These are phyloP conservation scores for Anacardium occidentale DNA, from an alignment of 345 rosid species.

Conservation along the genomic window DNA sequence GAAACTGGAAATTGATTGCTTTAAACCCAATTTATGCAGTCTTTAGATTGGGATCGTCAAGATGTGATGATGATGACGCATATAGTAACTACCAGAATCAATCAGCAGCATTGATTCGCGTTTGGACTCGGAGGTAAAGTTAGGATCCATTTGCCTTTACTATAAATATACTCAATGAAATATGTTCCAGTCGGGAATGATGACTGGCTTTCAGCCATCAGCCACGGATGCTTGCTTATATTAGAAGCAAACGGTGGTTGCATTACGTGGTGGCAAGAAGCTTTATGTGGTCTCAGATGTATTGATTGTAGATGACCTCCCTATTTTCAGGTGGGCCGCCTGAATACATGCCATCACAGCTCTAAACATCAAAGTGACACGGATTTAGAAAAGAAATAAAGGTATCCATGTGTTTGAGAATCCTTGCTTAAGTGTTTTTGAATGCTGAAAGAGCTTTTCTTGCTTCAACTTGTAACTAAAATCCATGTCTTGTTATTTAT, in stretches of 20 bases:
- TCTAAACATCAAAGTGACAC: background rate
- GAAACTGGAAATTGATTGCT: too few relatives aligned
- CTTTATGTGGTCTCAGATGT: background rate
- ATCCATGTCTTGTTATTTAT: too few relatives aligned
- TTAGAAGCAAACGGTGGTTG: conserved; percentile 15
- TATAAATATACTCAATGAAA: conserved; percentile 1
- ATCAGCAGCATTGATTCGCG: conserved; percentile 3
- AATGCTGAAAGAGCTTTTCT: too few relatives aligned
- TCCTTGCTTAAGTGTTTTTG: background rate
- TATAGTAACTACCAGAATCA: background rate
- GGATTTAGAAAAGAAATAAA: background rate
- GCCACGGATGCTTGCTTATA: background rate
- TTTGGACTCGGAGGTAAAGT: background rate
- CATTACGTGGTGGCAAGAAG: background rate
- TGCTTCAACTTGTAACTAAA: too few relatives aligned
- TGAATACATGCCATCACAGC: background rate
- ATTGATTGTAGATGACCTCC: conserved; percentile 1
- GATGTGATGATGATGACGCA: background rate
- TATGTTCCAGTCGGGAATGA: conserved; percentile 2
- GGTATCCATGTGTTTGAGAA: background rate
- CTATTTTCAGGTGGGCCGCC: background rate
- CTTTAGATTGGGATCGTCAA: background rate
- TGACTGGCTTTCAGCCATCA: conserved; percentile 2
- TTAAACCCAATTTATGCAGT: background rate
- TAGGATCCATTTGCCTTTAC: conserved; percentile 11